Conservation (phyloP, 768 basidiomycete species). For the Neoboletus subvelutipes region DNA sequence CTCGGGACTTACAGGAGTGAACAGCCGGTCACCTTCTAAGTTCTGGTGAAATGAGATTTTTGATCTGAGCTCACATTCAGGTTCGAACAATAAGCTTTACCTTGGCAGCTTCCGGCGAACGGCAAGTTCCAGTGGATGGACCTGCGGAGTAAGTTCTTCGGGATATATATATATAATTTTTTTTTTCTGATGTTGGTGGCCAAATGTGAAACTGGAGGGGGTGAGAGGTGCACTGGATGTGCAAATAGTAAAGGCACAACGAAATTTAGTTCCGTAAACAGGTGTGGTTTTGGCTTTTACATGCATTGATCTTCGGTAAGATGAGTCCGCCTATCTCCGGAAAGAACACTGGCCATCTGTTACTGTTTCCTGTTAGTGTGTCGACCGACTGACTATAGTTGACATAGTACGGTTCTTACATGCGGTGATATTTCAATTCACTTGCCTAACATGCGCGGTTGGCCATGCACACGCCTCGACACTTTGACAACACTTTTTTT, state of each 20-base stretch:
- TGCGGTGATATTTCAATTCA: conserved; percentile 11
- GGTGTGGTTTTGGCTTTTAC: conserved; percentile 34
- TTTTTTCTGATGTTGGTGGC: background rate
- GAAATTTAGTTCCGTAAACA: conserved; percentile 33
- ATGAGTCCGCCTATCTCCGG: conserved; percentile 36
- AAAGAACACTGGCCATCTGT: conserved; percentile 17
- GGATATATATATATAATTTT: conserved; percentile 10
- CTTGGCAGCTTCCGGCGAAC: conserved; percentile 26
- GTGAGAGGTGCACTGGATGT: conserved; percentile 11
- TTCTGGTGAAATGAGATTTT: conserved; percentile 23
- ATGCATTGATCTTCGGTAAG: conserved; percentile 31
- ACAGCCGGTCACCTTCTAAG: conserved; percentile 25
- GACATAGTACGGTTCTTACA: conserved; percentile 19
- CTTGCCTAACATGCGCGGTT: conserved; percentile 15
- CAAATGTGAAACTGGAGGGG: conserved; percentile 3
- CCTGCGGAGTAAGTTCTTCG: conserved; percentile 25
- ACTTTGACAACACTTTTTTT: background rate
- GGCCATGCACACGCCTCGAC: conserved; percentile 3
- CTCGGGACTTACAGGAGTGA: conserved; percentile 26
- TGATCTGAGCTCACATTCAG: conserved; percentile 26
- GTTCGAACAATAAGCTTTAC: conserved; percentile 32
- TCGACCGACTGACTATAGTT: conserved; percentile 3
- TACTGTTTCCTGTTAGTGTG: conserved; percentile 6
- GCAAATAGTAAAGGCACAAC: conserved; percentile 22
- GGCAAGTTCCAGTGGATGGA: conserved; percentile 29